These are phyloP conservation scores for Haplosporangium sp. DNA, from an alignment of 371 early-diverging fungal species.

Conservation along the genomic window DNA sequence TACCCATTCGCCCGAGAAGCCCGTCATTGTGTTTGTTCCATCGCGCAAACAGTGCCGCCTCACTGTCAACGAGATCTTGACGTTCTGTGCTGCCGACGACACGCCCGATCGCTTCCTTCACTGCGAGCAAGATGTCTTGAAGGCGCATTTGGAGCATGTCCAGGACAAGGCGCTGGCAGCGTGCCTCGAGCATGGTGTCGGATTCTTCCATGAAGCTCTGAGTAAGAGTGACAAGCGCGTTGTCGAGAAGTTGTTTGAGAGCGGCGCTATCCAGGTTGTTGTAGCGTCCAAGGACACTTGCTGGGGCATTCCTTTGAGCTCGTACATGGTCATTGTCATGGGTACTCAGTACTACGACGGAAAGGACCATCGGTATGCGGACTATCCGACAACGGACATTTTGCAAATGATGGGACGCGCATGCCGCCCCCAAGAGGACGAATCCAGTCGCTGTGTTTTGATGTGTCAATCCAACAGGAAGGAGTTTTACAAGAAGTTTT, in stretches of 20 bases:
- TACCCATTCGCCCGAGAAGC: conserved; percentile 72
- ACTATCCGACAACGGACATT: conserved; percentile 94
- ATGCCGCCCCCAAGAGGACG: conserved; percentile 73
- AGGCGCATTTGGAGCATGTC: conserved; percentile 69
- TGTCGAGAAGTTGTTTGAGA: conserved; percentile 82
- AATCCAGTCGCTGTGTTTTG: conserved; percentile 85
- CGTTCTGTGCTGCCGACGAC: conserved; percentile 82
- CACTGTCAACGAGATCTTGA: conserved; percentile 88
- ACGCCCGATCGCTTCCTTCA: conserved; percentile 81
- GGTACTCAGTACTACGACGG: conserved; percentile 96
- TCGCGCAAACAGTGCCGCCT: conserved; percentile 90
- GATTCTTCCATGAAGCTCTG: conserved; percentile 91
- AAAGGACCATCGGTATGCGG: conserved; percentile 93
- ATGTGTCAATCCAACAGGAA: conserved; percentile 96
- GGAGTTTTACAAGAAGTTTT: conserved; percentile 96
- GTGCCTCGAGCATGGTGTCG: conserved; percentile 85
- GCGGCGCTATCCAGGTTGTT: conserved; percentile 87
- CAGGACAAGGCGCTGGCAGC: conserved; percentile 80
- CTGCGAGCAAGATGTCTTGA: conserved; percentile 72
- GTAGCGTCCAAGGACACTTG: conserved; percentile 92
- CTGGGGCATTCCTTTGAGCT: conserved; percentile 86
- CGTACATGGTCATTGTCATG: conserved; percentile 93
- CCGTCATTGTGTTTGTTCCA: conserved; percentile 92
- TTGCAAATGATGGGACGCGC: conserved; percentile 98
- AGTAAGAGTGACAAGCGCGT: conserved; percentile 75